A percentile compares a stretch with the other conserved stretches of the same genome.
Conservation (phyloP, 2,329 filamentous ascomycete species). For the Hymenoscyphus scutula region DNA sequence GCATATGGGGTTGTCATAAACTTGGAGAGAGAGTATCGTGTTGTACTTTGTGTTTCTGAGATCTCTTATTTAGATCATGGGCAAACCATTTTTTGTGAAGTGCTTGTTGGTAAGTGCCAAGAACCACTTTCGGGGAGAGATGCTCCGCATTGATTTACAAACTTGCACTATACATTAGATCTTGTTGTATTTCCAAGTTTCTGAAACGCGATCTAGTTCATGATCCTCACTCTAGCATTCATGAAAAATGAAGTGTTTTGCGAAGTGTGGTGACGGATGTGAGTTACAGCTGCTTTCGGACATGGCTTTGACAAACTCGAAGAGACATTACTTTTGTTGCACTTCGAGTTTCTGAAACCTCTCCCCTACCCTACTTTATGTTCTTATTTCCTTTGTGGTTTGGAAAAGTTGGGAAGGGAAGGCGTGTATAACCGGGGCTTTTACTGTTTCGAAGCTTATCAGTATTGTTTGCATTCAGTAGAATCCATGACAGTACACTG, state of each 20-base stretch:
- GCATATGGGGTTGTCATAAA: no score
- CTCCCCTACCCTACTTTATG: neutral
- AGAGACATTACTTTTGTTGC: neutral
- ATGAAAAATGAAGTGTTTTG: neutral
- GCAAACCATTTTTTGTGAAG: no score
- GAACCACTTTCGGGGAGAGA: no score
- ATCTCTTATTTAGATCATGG: no score
- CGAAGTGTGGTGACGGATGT: neutral
- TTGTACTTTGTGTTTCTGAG: no score
- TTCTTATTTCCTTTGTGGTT: neutral
- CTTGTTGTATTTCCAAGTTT: neutral
- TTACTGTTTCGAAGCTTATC: no score
- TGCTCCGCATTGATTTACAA: no score
- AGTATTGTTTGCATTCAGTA: no score
- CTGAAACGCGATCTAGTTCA: neutral
- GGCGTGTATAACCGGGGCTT: neutral
- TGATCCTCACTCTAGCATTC: neutral
- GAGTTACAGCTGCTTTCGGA: neutral
- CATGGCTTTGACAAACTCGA: neutral
- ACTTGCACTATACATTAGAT: no score
- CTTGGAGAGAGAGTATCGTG: no score
- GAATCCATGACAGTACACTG: neutral
- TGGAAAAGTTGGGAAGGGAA: neutral
- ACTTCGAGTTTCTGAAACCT: neutral
- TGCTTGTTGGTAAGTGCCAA: no score